phyloP scores from a whole-genome alignment of 805 yeast genomes.

The Crinitomyces ghanaensis region DNA sequence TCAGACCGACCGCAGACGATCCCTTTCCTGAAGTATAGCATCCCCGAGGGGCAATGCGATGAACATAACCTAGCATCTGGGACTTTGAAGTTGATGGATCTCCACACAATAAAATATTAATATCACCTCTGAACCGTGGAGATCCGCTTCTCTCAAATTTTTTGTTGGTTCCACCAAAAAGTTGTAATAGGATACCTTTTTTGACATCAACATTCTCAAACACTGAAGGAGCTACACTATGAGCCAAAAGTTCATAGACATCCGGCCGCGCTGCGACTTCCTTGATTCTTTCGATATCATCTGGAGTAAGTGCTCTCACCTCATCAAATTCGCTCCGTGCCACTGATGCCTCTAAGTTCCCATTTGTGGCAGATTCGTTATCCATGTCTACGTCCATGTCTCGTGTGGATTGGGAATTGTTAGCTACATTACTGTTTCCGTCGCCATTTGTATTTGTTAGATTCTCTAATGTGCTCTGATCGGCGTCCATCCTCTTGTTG shows the following conservation, averaged over 20 bases:
- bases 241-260: constrained; percentile 70
- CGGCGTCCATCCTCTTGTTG: constrained; percentile 68
- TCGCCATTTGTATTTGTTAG: constrained; percentile 20
- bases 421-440: constrained; percentile 7
- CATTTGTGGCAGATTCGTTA: constrained; percentile 38
- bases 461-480: constrained; percentile 42
- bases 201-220: constrained; percentile 95
- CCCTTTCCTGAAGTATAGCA: constrained; percentile 98
- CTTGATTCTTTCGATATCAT: constrained; percentile 55
- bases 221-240: constrained; percentile 94
- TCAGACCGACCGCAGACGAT: constrained; percentile 96
- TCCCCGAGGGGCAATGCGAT: constrained; percentile 96
- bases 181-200: constrained; percentile 83
- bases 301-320: constrained; percentile 51
- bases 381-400: constrained; percentile 47
- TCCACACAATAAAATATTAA: constrained; percentile 85
- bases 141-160: constrained; percentile 68
- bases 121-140: constrained; percentile 83
- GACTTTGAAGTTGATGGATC: constrained; percentile 98
- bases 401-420: constrained; percentile 18
- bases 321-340: constrained; percentile 63
- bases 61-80: constrained; percentile 87
- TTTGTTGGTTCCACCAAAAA: constrained; percentile 94
- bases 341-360: not conserved
- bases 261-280: constrained; percentile 73